A percentile compares a stretch with the other conserved stretches of the same genome.
phyloP scores from a whole-genome alignment of 2,329 filamentous ascomycete species.

The Neofusicoccum kwambonambiense region DNA sequence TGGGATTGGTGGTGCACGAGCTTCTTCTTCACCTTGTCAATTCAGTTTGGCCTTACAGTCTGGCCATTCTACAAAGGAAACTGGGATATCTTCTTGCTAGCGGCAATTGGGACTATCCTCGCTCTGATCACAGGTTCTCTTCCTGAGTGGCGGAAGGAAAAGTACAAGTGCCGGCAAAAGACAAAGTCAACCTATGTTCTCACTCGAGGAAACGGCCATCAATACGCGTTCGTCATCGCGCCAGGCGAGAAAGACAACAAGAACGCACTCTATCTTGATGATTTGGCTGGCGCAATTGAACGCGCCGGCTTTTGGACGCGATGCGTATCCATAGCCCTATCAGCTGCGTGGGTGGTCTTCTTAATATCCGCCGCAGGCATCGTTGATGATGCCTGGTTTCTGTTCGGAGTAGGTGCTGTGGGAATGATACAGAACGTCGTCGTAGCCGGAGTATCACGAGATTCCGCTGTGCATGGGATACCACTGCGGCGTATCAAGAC shows the following conservation, averaged over 20 bases:
- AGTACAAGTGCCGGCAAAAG: not conserved
- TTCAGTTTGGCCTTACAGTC: too few relatives aligned
- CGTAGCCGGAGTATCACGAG: slow-evolving; percentile 1
- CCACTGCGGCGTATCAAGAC: not conserved
- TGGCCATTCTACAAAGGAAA: not conserved
- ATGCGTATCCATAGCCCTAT: not conserved
- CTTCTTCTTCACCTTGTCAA: too few relatives aligned
- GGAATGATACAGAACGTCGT: slow-evolving; percentile 22
- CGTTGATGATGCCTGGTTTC: slow-evolving; percentile 20
- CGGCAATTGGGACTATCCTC: not conserved
- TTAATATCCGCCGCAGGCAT: slow-evolving; percentile 20
- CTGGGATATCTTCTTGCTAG: not conserved
- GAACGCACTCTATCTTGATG: slow-evolving; percentile 6
- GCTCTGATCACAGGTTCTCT: not conserved
- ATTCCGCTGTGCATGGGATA: not conserved
- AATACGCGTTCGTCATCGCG: not conserved
- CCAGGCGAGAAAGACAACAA: not conserved
- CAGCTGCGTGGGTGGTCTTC: slow-evolving; percentile 18
- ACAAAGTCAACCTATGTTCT: not conserved
- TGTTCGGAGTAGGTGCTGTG: slow-evolving; percentile 19
- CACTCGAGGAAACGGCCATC: slow-evolving; percentile 10
- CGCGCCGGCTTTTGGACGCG: not conserved
- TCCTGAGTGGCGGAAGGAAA: slow-evolving; percentile 4
- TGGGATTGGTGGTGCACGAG: not conserved
- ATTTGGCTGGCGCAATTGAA: not conserved